A percentile compares a stretch with the other conserved stretches of the same genome.
Evolutionary conservation across 108 stramenopile species (phyloP).

Genomic region (Nitzschia palea): DNA sequence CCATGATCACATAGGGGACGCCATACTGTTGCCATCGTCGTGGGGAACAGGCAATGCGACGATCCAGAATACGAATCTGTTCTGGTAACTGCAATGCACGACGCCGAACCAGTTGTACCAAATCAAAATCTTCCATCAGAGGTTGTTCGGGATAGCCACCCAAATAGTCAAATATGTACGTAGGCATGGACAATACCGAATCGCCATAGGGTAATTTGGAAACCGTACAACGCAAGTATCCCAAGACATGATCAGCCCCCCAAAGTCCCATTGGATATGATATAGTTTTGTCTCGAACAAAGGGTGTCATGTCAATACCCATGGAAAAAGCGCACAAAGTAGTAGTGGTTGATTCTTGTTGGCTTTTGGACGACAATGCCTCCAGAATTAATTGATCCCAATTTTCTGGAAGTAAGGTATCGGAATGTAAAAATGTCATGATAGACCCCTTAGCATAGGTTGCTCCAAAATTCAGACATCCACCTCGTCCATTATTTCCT

Average conservation of each 20-base stretch:
- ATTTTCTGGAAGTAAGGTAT: conserved; percentile 51
- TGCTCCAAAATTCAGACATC: conserved; percentile 79
- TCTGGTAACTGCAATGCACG: conserved; percentile 42
- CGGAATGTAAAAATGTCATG: conserved; percentile 79
- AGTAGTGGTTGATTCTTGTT: conserved; percentile 15
- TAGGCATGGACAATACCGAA: conserved; percentile 74
- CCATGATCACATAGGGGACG: conserved; percentile 64
- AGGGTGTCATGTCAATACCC: conserved; percentile 59
- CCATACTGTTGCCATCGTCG: conserved; percentile 86
- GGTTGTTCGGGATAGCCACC: conserved; percentile 88
- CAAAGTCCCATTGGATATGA: background rate
- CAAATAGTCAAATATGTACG: conserved; percentile 57
- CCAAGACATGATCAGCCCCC: conserved; percentile 10
- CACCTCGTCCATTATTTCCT: conserved; percentile 77
- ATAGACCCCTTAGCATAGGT: conserved; percentile 53
- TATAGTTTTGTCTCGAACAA: conserved; percentile 9
- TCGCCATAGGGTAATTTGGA: conserved; percentile 88
- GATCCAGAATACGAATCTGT: conserved; percentile 46
- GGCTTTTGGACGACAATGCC: background rate
- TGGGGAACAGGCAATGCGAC: conserved; percentile 64
- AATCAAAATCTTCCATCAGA: conserved; percentile 90
- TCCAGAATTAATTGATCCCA: conserved; percentile 55
- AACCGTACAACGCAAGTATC: conserved; percentile 23
- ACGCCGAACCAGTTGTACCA: conserved; percentile 64
- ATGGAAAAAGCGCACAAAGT: conserved; percentile 73